Evolutionary conservation across 495 filamentous ascomycete genomes (phyloP).

Genomic region (Trichoderma orchidacearum): DNA sequence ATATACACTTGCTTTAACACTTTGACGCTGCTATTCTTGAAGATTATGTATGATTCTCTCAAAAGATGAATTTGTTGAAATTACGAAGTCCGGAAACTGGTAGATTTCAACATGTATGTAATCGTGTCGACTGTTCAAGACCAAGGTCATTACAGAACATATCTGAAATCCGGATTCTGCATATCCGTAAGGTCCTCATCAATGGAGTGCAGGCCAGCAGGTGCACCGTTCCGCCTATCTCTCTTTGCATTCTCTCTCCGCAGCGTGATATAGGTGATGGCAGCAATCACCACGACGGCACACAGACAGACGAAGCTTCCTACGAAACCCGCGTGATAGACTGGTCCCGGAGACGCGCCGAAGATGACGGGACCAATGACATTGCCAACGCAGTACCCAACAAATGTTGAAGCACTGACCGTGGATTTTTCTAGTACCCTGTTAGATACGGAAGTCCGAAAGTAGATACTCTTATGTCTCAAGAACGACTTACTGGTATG

Average conservation of each 20-base stretch:
- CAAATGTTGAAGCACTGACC: conserved; percentile 2
- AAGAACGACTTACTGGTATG: conserved; percentile 27
- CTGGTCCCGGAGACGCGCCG: conserved; percentile 1
- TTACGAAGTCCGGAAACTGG: too few species aligned
- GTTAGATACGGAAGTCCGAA: conserved; percentile 20
- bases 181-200: conserved; percentile 30
- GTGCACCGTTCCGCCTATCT: conserved; percentile 14
- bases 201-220: conserved; percentile 28
- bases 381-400: conserved; percentile 11
- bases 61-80: too few species aligned
- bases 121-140: too few species aligned
- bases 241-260: conserved; percentile 18
- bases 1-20: too few species aligned
- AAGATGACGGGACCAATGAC: conserved; percentile 25
- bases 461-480: conserved; percentile 23
- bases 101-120: too few species aligned
- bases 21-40: too few species aligned
- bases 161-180: not conserved
- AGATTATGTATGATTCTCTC: too few species aligned
- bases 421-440: conserved; percentile 15
- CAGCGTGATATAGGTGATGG: conserved; percentile 21
- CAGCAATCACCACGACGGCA: conserved; percentile 24
- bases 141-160: not conserved
- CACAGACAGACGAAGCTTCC: conserved; percentile 21
- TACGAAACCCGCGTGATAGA: conserved; percentile 10